A percentile compares a stretch with the other conserved stretches of the same genome.
Evolutionary conservation across 345 rosid species (phyloP).

Genomic region (Lepidium africanum): DNA sequence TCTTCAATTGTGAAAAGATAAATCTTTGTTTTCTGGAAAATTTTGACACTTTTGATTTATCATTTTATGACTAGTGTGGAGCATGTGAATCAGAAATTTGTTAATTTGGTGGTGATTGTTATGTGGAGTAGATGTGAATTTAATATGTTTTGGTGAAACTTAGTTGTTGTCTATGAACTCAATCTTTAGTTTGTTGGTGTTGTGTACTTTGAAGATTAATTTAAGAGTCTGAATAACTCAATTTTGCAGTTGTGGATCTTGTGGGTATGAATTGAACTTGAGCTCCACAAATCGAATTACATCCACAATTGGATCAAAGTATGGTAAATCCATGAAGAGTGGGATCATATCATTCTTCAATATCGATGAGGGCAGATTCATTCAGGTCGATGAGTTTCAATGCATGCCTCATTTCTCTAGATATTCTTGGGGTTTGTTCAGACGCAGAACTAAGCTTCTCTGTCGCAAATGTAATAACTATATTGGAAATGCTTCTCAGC

Average conservation of each 20-base stretch:
- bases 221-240: not conserved
- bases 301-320: conserved; percentile 72
- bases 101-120: not conserved
- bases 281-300: conserved; percentile 87
- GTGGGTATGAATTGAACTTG: conserved; percentile 85
- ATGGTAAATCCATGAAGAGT: conserved; percentile 85
- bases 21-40: not conserved
- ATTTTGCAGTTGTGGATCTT: conserved; percentile 82
- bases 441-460: conserved; percentile 73
- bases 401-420: conserved; percentile 74
- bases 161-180: not conserved
- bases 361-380: conserved; percentile 82
- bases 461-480: conserved; percentile 83
- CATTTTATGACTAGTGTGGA: not conserved
- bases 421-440: conserved; percentile 56
- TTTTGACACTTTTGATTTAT: not conserved
- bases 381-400: conserved; percentile 69
- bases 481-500: conserved; percentile 59
- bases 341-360: conserved; percentile 81
- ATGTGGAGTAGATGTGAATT: not conserved
- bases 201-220: not conserved
- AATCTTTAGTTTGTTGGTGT: not conserved
- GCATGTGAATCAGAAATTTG: not conserved
- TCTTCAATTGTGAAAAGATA: not conserved
- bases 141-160: not conserved